Percentiles rank a stretch among this genome's conserved stretches.
These are phyloP conservation scores for Alternaria angustiovoidea DNA, from an alignment of 2,329 filamentous ascomycete genomes.

Conservation along the genomic window DNA sequence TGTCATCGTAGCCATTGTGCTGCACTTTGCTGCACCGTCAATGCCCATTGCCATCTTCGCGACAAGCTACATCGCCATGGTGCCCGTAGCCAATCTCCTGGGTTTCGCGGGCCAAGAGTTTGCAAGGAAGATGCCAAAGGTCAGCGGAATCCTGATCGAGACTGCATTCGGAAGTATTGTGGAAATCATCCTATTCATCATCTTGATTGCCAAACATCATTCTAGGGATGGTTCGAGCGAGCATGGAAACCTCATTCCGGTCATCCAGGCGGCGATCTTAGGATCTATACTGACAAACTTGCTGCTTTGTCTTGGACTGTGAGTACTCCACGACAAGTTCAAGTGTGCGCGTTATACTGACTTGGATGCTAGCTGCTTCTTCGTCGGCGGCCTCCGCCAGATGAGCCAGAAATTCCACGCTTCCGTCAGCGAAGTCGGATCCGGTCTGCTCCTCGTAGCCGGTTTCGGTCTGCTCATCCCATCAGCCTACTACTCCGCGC, in stretches of 20 bases:
- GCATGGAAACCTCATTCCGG: slow-evolving; percentile 58
- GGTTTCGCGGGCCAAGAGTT: slow-evolving; percentile 78
- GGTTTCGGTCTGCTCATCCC: slow-evolving; percentile 61
- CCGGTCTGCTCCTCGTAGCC: slow-evolving; percentile 77
- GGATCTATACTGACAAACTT: slow-evolving; percentile 85
- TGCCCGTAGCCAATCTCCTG: slow-evolving; percentile 77
- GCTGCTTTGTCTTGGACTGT: slow-evolving; percentile 76
- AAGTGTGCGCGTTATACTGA: not conserved
- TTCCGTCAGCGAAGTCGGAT: slow-evolving; percentile 80
- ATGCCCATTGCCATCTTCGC: slow-evolving; percentile 70
- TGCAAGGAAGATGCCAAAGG: slow-evolving; percentile 77
- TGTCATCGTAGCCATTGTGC: slow-evolving; percentile 72
- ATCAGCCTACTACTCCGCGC: slow-evolving; percentile 51
- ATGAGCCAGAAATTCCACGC: slow-evolving; percentile 77
- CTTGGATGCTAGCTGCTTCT: slow-evolving; percentile 70
- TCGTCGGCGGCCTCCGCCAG: slow-evolving; percentile 74
- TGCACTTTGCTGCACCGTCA: slow-evolving; percentile 63
- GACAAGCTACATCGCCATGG: slow-evolving; percentile 77
- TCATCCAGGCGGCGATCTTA: slow-evolving; percentile 83
- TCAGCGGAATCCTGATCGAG: slow-evolving; percentile 69
- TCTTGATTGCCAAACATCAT: slow-evolving; percentile 66
- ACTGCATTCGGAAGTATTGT: slow-evolving; percentile 74
- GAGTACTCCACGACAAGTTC: not conserved
- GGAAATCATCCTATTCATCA: slow-evolving; percentile 84
- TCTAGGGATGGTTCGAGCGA: slow-evolving; percentile 52